Conservation (phyloP, 2,329 filamentous ascomycete genomes). For the Phaeoacremonium minimum region DNA sequence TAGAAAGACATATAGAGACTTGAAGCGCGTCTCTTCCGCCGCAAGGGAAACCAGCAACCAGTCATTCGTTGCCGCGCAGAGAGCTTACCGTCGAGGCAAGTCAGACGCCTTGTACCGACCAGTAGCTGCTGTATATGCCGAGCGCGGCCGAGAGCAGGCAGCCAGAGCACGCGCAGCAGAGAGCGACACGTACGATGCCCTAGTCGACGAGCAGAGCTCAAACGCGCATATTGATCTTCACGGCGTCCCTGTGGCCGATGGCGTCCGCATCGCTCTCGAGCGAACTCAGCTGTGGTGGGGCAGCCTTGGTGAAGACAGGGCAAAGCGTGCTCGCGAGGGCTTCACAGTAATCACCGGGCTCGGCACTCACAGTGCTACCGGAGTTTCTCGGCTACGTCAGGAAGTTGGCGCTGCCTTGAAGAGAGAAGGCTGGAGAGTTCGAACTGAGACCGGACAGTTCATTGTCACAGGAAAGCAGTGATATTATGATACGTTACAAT, state of each 20-base stretch:
- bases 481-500: no score
- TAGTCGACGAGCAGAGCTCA: constrained; percentile 65
- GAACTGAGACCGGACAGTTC: constrained; percentile 67
- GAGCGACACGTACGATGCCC: constrained; percentile 63
- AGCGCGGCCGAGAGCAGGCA: constrained; percentile 62
- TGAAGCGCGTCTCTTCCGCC: constrained; percentile 4
- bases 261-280: constrained; percentile 69
- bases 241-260: constrained; percentile 76
- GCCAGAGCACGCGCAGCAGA: constrained; percentile 52
- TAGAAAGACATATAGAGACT: constrained; percentile 7
- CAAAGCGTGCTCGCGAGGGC: constrained; percentile 43
- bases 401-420: constrained; percentile 74
- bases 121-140: constrained; percentile 71
- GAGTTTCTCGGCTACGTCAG: constrained; percentile 70
- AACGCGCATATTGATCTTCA: constrained; percentile 69
- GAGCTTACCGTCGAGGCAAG: constrained; percentile 43
- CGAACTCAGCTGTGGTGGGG: constrained; percentile 74
- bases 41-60: constrained; percentile 7
- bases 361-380: constrained; percentile 73
- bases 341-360: constrained; percentile 78
- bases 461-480: constrained; percentile 56
- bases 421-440: constrained; percentile 78
- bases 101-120: constrained; percentile 72
- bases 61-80: constrained; percentile 30
- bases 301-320: constrained; percentile 59